Evolutionary conservation across 306 rosid genomes (phyloP).

Genomic region (Cucumis melo): DNA sequence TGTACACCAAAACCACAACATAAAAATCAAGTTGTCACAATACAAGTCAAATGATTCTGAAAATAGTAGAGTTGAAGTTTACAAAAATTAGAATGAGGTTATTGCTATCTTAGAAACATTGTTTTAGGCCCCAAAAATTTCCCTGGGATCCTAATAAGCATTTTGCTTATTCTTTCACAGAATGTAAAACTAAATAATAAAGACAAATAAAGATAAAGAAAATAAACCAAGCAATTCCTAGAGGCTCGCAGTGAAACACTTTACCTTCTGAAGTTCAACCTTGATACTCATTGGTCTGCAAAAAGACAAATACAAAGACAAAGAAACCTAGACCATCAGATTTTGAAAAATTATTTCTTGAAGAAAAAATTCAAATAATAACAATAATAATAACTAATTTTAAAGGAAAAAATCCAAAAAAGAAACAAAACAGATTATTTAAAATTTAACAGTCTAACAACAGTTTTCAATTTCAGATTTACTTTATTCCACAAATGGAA

Average conservation of each 20-base stretch:
- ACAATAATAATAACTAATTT: neutral
- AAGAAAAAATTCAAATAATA: neutral
- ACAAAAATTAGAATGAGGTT: neutral
- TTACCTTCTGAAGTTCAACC: conserved; percentile 17
- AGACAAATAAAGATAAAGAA: neutral
- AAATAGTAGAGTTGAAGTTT: neutral
- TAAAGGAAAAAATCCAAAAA: neutral
- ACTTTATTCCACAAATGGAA: neutral
- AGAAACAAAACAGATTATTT: neutral
- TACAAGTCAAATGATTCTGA: neutral
- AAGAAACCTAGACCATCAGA: neutral
- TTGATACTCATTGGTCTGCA: conserved; percentile 8
- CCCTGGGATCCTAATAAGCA: neutral
- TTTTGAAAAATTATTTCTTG: neutral
- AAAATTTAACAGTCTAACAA: neutral
- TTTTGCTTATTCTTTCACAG: neutral
- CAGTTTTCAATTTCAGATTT: neutral
- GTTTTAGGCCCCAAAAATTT: neutral
- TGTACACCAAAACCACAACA: neutral
- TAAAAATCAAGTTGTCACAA: neutral
- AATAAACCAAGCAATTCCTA: conserved; percentile 3
- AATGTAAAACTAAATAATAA: neutral
- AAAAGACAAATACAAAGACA: neutral
- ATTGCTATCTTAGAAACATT: neutral
- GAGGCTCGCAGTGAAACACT: conserved; percentile 2